Percentiles rank a stretch among this genome's conserved stretches.
These are phyloP conservation scores for Stylosanthes scabra DNA, from an alignment of 331 rosid genomes.

Conservation along the genomic window DNA sequence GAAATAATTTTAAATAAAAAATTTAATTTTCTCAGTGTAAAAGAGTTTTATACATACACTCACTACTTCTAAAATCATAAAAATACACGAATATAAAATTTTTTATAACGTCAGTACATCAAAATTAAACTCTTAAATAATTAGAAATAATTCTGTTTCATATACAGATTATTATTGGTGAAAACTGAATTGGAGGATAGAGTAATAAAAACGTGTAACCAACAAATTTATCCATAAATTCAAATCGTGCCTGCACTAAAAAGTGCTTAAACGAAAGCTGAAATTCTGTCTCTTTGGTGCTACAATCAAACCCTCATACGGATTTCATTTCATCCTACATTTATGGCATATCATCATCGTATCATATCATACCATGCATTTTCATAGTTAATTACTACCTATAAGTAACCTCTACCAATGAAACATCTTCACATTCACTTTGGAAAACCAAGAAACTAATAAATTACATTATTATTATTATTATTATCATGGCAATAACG, in stretches of 20 bases:
- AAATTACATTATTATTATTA: too few species aligned
- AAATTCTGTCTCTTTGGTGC: constrained; percentile 29
- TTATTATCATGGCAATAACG: constrained; percentile 43
- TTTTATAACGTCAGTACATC: too few species aligned
- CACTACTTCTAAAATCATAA: too few species aligned
- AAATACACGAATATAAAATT: too few species aligned
- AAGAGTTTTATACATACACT: too few species aligned
- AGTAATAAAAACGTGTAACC: not conserved
- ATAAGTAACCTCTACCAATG: not conserved
- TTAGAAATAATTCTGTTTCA: too few species aligned
- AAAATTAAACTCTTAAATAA: too few species aligned
- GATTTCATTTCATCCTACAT: constrained; percentile 32
- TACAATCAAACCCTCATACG: constrained; percentile 26
- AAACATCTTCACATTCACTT: not conserved
- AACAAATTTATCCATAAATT: constrained; percentile 3
- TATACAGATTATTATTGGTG: too few species aligned
- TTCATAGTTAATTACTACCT: not conserved
- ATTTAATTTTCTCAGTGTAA: too few species aligned
- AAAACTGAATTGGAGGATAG: not conserved
- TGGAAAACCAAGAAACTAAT: too few species aligned
- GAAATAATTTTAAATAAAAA: too few species aligned
- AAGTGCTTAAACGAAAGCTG: not conserved
- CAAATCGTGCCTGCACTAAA: not conserved
- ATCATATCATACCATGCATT: not conserved
- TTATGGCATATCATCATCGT: not conserved